phyloP scores from a whole-genome alignment of 202 grass and related monocot genomes.

The Schoenoplectus tabernaemontani region DNA sequence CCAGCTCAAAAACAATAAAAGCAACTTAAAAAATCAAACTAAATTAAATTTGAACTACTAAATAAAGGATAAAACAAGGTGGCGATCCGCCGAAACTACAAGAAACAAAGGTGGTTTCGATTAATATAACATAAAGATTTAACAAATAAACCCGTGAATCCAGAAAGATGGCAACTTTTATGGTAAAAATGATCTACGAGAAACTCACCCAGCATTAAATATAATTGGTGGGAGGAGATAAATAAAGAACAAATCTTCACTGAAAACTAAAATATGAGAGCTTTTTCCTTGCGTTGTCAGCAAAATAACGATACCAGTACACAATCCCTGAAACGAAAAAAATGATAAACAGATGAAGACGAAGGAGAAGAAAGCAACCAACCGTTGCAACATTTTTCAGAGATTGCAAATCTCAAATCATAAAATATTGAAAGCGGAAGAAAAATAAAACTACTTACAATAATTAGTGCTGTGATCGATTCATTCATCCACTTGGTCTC shows the following conservation, averaged over 20 bases:
- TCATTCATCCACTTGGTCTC: conserved; percentile 91
- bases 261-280: conserved; percentile 95
- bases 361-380: background rate
- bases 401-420: background rate
- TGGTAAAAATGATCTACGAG: background rate
- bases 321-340: conserved; percentile 49
- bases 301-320: conserved; percentile 81
- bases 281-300: conserved; percentile 81
- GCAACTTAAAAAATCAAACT: background rate
- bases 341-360: background rate
- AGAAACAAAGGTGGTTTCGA: background rate
- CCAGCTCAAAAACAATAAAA: background rate
- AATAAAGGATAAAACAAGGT: background rate
- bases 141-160: background rate
- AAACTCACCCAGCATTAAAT: conserved; percentile 90
- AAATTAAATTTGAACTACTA: background rate
- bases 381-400: background rate
- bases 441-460: conserved; percentile 37
- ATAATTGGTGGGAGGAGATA: conserved; percentile 98
- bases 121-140: background rate
- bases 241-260: conserved; percentile 99
- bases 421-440: background rate
- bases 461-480: conserved; percentile 77
- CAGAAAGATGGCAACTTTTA: conserved; percentile 1
- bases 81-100: background rate